Evolutionary conservation across 1,284 basidiomycete genomes (phyloP).

Genomic region (Ganoderma lucidum): DNA sequence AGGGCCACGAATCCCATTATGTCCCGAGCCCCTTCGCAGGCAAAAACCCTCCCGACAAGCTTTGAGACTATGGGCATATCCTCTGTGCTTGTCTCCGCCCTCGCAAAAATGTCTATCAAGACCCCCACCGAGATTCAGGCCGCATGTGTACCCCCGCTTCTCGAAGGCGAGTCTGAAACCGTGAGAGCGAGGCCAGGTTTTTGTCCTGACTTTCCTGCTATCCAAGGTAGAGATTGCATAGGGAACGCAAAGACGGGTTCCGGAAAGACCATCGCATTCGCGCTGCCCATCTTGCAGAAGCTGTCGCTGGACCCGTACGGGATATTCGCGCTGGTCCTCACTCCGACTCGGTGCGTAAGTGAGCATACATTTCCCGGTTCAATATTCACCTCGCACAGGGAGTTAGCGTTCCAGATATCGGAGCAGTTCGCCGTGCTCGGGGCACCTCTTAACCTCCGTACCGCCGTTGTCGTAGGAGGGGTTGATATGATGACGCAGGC

Average conservation of each 20-base stretch:
- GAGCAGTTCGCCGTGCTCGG: slow-evolving; percentile 97
- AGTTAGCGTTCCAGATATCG: slow-evolving; percentile 96
- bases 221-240: slow-evolving; percentile 88
- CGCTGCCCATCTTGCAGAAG: slow-evolving; percentile 93
- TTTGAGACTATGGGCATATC: slow-evolving; percentile 84
- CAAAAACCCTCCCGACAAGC: slow-evolving; percentile 41
- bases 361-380: not conserved
- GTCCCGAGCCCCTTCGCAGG: slow-evolving; percentile 16
- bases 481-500: slow-evolving; percentile 99
- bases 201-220: slow-evolving; percentile 31
- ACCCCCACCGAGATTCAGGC: slow-evolving; percentile 91
- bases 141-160: slow-evolving; percentile 89
- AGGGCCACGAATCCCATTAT: slow-evolving; percentile 24
- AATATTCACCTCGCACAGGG: slow-evolving; percentile 55
- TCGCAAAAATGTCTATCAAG: slow-evolving; percentile 87
- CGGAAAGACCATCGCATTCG: slow-evolving; percentile 98
- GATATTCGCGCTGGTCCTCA: slow-evolving; percentile 92
- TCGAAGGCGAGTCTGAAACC: slow-evolving; percentile 67
- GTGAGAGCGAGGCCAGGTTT: not conserved
- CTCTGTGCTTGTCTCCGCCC: slow-evolving; percentile 70
- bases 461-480: slow-evolving; percentile 93
- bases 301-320: slow-evolving; percentile 92
- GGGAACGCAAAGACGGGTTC: slow-evolving; percentile 98
- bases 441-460: slow-evolving; percentile 80
- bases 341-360: slow-evolving; percentile 83